Evolutionary conservation across 1,284 basidiomycete species (phyloP).

Genomic region (Stygiomarasmius scandens): DNA sequence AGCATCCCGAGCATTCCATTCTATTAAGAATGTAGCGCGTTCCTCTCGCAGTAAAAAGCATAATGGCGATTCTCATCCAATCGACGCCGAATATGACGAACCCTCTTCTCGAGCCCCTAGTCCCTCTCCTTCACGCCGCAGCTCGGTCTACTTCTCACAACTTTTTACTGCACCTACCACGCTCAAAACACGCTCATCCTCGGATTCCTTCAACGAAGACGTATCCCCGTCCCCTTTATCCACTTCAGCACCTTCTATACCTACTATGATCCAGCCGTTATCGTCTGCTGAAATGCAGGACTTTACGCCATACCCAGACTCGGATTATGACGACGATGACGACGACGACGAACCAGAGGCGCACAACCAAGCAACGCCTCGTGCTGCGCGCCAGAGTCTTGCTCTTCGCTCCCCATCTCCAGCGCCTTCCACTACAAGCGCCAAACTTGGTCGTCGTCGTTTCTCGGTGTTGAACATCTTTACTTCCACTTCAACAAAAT

Average conservation of each 20-base stretch:
- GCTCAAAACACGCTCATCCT: slow-evolving; percentile 9
- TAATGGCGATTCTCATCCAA: slow-evolving; percentile 41
- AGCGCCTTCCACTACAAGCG: slow-evolving; percentile 3
- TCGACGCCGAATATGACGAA: slow-evolving; percentile 26
- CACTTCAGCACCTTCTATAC: background rate
- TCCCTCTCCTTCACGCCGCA: slow-evolving; percentile 31
- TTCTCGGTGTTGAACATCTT: slow-evolving; percentile 22
- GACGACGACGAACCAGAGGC: slow-evolving; percentile 10
- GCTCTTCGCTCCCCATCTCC: slow-evolving; percentile 9
- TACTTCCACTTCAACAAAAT: slow-evolving; percentile 8
- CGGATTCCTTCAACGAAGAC: slow-evolving; percentile 9
- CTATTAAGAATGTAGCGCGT: slow-evolving; percentile 59
- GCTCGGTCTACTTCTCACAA: slow-evolving; percentile 40
- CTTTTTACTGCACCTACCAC: slow-evolving; percentile 33
- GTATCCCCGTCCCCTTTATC: background rate
- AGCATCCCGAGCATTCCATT: slow-evolving; percentile 62
- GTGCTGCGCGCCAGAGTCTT: slow-evolving; percentile 3
- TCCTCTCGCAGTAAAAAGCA: slow-evolving; percentile 33
- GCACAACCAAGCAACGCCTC: slow-evolving; percentile 1
- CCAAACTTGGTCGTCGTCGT: slow-evolving; percentile 10
- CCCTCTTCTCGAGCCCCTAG: slow-evolving; percentile 21
- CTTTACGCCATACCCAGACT: slow-evolving; percentile 10
- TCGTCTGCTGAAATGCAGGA: slow-evolving; percentile 15
- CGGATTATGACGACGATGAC: slow-evolving; percentile 9
- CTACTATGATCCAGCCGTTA: background rate